Conservation (phyloP, 768 basidiomycete genomes). For the Boletus rubropictus region DNA sequence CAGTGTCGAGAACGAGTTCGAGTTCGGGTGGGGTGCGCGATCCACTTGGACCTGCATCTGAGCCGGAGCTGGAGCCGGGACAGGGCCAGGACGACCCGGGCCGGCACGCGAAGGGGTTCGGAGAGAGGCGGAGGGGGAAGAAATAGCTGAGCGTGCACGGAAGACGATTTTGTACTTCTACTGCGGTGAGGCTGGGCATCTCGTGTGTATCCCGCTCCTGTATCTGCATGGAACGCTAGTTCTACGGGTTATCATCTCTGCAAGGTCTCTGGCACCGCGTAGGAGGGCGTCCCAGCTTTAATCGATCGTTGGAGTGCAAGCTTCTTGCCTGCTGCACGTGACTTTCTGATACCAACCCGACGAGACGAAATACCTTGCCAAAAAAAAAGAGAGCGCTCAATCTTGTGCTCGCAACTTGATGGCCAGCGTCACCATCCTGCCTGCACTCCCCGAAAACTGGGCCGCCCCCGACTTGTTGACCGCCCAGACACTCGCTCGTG, state of each 20-base stretch:
- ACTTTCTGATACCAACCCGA: slow-evolving; percentile 9
- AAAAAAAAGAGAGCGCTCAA: neutral
- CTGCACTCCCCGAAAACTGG: slow-evolving; percentile 25
- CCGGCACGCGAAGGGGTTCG: slow-evolving; percentile 25
- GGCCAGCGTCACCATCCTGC: slow-evolving; percentile 24
- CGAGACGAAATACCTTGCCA: too few species aligned
- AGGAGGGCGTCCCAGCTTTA: neutral
- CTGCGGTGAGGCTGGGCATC: neutral
- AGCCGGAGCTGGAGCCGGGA: slow-evolving; percentile 1
- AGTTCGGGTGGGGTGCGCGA: slow-evolving; percentile 22
- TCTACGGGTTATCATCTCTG: neutral
- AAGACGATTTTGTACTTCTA: neutral
- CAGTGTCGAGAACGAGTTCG: neutral
- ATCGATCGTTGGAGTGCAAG: too few species aligned
- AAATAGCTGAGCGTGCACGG: neutral
- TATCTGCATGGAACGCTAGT: neutral
- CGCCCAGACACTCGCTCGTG: slow-evolving; percentile 24
- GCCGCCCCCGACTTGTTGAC: slow-evolving; percentile 10
- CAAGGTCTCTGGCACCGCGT: slow-evolving; percentile 7
- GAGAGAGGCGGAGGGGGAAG: slow-evolving; percentile 19
- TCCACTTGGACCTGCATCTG: slow-evolving; percentile 29
- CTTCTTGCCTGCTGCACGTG: slow-evolving; percentile 8
- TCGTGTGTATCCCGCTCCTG: too few species aligned
- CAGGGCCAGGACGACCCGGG: slow-evolving; percentile 1
- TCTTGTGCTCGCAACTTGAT: slow-evolving; percentile 6